Evolutionary conservation across 2,329 filamentous ascomycete species (phyloP), one percentile per base, ranked within the genome.

Genomic region (Penicillium sp.): DNA sequence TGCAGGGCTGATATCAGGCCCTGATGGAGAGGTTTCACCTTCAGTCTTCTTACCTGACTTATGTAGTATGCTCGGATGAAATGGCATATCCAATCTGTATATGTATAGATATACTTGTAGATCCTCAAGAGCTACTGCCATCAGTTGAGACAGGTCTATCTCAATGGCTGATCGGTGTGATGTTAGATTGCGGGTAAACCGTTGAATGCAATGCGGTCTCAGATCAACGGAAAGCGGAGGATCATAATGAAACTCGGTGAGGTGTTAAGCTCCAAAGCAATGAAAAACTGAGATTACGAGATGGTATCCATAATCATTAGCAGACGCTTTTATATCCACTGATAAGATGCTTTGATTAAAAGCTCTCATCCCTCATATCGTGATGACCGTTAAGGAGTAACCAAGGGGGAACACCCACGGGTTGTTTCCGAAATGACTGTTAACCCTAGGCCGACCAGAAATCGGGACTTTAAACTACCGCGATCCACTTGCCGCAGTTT

Each of bases 1-100:
- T 72, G 69, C 69, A 72, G 62, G 53, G 24, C 48, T 65, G 50
- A 58, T 51, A 53, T 55, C 26, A 55, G 56, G 59, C 64, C 50
- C 29, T 56, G 66, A 58, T 52, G 56, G 65, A 57, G 62, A 60
- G 47, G 62, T 65, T 66, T 66, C 48, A 39, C 26, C 16, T 43
- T 27, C 29, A 46, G 22, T 41, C 47, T 24, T 39, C 55, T 45
- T 14, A 59, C 55, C 41, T 37, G 44, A 19, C 44, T 31, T 44
- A 19, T 52, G 5, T 24, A 39, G 35, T 19, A 39, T 39, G 16
- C 14, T 33, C 5, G 13, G 14, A 16, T 16, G 31, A 33, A 7
- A 14, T 14, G n/a, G 46, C 11, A 43, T 31, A 35, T 22, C 22
- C 9, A 5, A 41, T 41, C 39, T 41, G 22, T 41, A 21, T 41